Conservation (phyloP, 2,329 filamentous ascomycete species). For the Xylogone sp. region DNA sequence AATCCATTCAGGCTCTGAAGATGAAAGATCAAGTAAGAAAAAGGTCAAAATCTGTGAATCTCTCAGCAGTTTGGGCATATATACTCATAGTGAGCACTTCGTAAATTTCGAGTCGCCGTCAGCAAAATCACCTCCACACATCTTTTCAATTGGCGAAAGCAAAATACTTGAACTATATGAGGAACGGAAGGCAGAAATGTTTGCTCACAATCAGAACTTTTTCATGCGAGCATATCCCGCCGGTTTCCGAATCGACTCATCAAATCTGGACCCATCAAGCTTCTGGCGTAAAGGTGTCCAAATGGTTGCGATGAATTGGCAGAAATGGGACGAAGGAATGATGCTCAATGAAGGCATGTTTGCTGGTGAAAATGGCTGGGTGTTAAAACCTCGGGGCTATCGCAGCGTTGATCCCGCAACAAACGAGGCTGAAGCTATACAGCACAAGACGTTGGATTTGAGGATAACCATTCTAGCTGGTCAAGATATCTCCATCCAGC, state of each 20-base stretch:
- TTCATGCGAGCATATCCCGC: conserved; percentile 89
- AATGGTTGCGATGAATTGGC: conserved; percentile 92
- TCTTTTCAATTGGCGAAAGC: conserved; percentile 65
- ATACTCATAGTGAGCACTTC: conserved; percentile 84
- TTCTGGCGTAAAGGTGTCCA: conserved; percentile 91
- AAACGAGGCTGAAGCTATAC: conserved; percentile 22
- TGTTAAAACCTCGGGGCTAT: conserved; percentile 77
- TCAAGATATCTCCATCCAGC: conserved; percentile 68
- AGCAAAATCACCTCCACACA: conserved; percentile 56
- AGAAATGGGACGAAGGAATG: conserved; percentile 85
- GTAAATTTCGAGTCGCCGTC: conserved; percentile 63
- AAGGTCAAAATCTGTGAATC: conserved; percentile 60
- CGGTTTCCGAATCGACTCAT: conserved; percentile 75
- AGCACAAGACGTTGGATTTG: conserved; percentile 57
- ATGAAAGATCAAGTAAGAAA: conserved; percentile 25
- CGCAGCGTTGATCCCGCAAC: conserved; percentile 36
- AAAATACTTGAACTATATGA: conserved; percentile 61
- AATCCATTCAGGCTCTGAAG: conserved; percentile 24
- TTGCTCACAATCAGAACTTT: conserved; percentile 76
- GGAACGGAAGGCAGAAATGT: conserved; percentile 53
- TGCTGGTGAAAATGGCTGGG: conserved; percentile 74
- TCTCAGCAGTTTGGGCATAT: conserved; percentile 74
- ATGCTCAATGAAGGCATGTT: conserved; percentile 97
- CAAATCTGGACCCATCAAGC: conserved; percentile 78
- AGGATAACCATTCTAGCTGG: conserved; percentile 71